A percentile compares a stretch with the other conserved stretches of the same genome.
Conservation (phyloP, 805 yeast genomes). For the Spathaspora hagerdaliae region DNA sequence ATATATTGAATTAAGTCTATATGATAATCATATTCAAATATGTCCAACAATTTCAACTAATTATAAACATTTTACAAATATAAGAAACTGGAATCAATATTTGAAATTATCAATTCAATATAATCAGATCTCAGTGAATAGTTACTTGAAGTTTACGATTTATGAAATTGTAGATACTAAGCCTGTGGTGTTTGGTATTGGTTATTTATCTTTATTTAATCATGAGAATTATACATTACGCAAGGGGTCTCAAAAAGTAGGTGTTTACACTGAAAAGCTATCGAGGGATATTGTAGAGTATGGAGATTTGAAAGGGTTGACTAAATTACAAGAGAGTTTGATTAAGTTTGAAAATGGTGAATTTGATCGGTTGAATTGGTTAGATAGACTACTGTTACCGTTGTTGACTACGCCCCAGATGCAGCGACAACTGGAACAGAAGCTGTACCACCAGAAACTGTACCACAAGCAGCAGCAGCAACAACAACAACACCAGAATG, state of each 20-base stretch:
- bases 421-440: background rate
- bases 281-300: constrained; percentile 18
- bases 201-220: constrained; percentile 59
- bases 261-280: constrained; percentile 15
- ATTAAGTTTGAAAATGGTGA: constrained; percentile 70
- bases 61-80: constrained; percentile 28
- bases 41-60: constrained; percentile 33
- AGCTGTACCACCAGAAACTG: no score
- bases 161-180: constrained; percentile 65
- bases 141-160: constrained; percentile 56
- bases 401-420: background rate
- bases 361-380: constrained; percentile 60
- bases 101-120: constrained; percentile 67
- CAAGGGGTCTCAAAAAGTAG: constrained; percentile 63
- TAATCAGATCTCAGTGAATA: constrained; percentile 62
- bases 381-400: constrained; percentile 48
- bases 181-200: constrained; percentile 53
- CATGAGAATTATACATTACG: constrained; percentile 50
- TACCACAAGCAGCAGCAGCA: background rate
- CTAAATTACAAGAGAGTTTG: constrained; percentile 46
- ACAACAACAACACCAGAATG: background rate
- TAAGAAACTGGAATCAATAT: constrained; percentile 67
- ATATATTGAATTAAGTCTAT: constrained; percentile 25
- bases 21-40: constrained; percentile 25
- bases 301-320: constrained; percentile 17